A percentile compares a stretch with the other conserved stretches of the same genome.
phyloP scores from a whole-genome alignment of 2,329 filamentous ascomycete genomes.

The Neoscytalidium dimidiatum region DNA sequence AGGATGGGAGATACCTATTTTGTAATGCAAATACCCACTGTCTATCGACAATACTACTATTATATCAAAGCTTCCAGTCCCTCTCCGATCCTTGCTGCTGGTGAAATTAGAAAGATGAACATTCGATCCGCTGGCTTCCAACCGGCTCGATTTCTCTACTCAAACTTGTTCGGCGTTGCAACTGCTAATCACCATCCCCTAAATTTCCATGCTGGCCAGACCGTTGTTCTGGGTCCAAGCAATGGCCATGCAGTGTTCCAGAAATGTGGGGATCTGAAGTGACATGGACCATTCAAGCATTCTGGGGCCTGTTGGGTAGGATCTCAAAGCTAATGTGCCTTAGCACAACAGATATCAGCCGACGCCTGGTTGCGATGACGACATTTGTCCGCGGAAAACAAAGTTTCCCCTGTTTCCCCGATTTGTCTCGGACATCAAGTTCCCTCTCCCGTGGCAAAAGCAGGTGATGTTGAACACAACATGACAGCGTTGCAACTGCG shows the following conservation, averaged over 20 bases:
- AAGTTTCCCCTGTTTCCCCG: background rate
- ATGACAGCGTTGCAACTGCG: background rate
- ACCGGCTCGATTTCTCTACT: too few relatives aligned
- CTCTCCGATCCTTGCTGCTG: background rate
- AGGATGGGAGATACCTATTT: background rate
- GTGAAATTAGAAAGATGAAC: background rate
- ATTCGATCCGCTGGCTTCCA: background rate
- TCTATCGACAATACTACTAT: background rate
- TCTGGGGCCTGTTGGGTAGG: too few relatives aligned
- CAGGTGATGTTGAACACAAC: background rate
- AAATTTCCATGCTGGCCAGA: too few relatives aligned
- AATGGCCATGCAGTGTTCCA: too few relatives aligned
- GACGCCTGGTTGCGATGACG: background rate
- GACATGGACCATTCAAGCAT: too few relatives aligned
- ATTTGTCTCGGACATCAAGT: too few relatives aligned
- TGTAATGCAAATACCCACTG: conserved; percentile 6
- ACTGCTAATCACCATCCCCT: too few relatives aligned
- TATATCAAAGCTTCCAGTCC: background rate
- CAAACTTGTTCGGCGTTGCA: too few relatives aligned
- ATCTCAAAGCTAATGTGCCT: too few relatives aligned
- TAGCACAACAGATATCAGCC: too few relatives aligned
- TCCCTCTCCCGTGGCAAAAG: background rate
- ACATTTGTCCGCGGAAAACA: background rate
- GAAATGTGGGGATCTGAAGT: too few relatives aligned
- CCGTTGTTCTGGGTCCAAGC: too few relatives aligned